A percentile compares a stretch with the other conserved stretches of the same genome.
Evolutionary conservation across 169 alveolate genomes (phyloP).

Genomic region (Plasmodium yoelii): DNA sequence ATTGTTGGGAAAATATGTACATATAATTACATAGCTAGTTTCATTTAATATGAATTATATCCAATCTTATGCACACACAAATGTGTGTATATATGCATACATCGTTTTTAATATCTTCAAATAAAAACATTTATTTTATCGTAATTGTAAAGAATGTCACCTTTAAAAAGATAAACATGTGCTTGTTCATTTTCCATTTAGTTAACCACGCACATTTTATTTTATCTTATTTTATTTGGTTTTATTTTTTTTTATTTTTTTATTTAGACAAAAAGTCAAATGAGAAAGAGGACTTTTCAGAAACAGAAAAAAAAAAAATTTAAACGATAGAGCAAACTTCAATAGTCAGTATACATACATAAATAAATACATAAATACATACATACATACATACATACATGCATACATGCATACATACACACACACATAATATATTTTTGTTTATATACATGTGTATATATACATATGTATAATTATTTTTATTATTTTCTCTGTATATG

Average conservation of each 20-base stretch:
- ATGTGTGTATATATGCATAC: background rate
- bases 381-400: too few relatives aligned
- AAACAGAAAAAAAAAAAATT: constrained; percentile 31
- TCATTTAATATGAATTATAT: background rate
- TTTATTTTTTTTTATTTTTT: background rate
- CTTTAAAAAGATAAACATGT: background rate
- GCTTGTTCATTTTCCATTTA: background rate
- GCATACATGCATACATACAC: too few relatives aligned
- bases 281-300: constrained; percentile 13
- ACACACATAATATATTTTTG: background rate
- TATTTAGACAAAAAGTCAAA: constrained; percentile 25
- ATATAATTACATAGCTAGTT: too few relatives aligned
- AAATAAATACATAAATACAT: too few relatives aligned
- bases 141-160: background rate
- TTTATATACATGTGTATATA: constrained; percentile 7
- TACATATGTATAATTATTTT: too few relatives aligned
- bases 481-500: too few relatives aligned
- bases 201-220: too few relatives aligned
- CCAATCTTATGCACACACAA: background rate
- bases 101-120: background rate
- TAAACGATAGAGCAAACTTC: constrained; percentile 6
- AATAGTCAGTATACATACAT: background rate
- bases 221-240: constrained; percentile 3
- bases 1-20: too few relatives aligned
- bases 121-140: background rate